phyloP scores from a whole-genome alignment of 208 protist genomes.

The Dictyostelium gargantuum region DNA sequence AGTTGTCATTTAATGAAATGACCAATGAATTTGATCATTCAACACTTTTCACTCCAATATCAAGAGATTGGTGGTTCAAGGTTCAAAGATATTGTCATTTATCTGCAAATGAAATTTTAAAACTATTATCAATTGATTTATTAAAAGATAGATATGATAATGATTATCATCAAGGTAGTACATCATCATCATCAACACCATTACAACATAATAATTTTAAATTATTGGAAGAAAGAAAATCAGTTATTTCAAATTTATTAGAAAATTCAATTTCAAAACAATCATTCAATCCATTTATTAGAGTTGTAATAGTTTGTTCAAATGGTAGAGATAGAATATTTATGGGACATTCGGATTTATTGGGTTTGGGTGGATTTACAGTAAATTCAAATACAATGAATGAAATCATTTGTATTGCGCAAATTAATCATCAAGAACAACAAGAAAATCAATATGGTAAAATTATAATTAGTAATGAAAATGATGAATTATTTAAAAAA shows the following conservation, averaged over 20 bases:
- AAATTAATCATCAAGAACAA: no score
- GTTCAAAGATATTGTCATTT: background rate
- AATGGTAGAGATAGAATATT: conserved; percentile 60
- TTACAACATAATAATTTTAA: background rate
- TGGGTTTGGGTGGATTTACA: conserved; percentile 42
- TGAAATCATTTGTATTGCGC: conserved; percentile 20
- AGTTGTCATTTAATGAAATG: background rate
- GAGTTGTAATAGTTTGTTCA: background rate
- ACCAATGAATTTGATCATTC: background rate
- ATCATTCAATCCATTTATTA: background rate
- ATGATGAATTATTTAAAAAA: background rate
- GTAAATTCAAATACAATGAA: conserved; percentile 7
- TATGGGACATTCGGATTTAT: conserved; percentile 55
- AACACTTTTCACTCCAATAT: background rate
- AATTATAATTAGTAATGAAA: background rate
- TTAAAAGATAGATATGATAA: conserved; percentile 7
- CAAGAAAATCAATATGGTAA: background rate
- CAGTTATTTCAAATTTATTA: background rate
- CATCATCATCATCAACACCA: background rate
- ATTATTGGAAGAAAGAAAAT: background rate
- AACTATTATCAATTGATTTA: background rate
- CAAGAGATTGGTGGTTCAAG: background rate
- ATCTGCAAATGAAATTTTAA: background rate
- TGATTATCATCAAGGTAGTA: no score
- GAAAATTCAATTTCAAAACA: background rate